Percentiles rank a stretch among this genome's conserved stretches.
These are phyloP conservation scores for Tarenaya hassleriana DNA, from an alignment of 345 rosid species.

Conservation along the genomic window DNA sequence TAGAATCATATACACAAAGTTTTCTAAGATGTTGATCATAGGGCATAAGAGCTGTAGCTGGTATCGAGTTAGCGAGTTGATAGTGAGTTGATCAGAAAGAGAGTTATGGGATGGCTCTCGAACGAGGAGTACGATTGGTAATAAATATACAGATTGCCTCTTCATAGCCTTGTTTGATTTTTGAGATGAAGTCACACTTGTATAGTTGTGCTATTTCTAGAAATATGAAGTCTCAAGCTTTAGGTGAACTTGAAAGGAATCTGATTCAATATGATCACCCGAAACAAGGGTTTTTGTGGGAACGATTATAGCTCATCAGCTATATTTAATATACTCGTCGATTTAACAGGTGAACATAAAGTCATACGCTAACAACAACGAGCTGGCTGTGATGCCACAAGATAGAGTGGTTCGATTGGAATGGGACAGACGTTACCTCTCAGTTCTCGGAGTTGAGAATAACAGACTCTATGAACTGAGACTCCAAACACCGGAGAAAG, in stretches of 20 bases:
- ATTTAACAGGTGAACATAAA: constrained; percentile 70
- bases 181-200: background rate
- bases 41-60: too few species aligned
- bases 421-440: constrained; percentile 83
- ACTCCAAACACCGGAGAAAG: constrained; percentile 84
- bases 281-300: background rate
- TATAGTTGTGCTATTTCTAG: background rate
- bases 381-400: constrained; percentile 87
- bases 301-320: constrained; percentile 1
- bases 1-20: too few species aligned
- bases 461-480: constrained; percentile 69
- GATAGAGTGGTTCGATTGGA: constrained; percentile 76
- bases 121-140: too few species aligned
- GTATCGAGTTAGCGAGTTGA: too few species aligned
- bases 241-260: constrained; percentile 7
- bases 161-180: constrained; percentile 2
- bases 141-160: background rate
- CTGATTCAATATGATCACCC: constrained; percentile 1
- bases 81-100: too few species aligned
- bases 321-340: background rate
- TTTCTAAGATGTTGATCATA: too few species aligned
- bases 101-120: too few species aligned
- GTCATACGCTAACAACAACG: constrained; percentile 84
- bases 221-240: constrained; percentile 11
- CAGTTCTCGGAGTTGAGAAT: constrained; percentile 88